Evolutionary conservation across 2,329 filamentous ascomycete species (phyloP).

Genomic region (Aspergillus latus): DNA sequence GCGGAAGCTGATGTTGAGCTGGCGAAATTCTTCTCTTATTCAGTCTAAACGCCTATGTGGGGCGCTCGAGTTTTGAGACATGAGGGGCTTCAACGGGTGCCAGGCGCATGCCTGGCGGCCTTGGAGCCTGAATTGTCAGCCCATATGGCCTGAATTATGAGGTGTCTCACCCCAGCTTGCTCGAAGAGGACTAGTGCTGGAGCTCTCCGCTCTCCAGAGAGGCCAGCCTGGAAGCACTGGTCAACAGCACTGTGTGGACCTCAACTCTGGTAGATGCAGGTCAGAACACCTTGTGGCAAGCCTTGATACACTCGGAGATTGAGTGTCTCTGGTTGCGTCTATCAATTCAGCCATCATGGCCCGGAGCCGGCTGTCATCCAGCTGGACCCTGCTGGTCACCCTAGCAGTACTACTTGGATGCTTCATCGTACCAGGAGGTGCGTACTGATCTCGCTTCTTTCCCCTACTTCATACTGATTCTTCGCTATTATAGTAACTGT

Average conservation of each 20-base stretch:
- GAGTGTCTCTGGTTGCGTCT: conserved; percentile 35
- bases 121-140: conserved; percentile 22
- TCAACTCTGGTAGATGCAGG: conserved; percentile 33
- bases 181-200: conserved; percentile 15
- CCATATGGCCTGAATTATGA: conserved; percentile 11
- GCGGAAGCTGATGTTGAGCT: conserved; percentile 23
- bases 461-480: background rate
- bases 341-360: conserved; percentile 47
- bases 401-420: conserved; percentile 60
- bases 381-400: conserved; percentile 66
- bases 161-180: conserved; percentile 23
- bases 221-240: conserved; percentile 34
- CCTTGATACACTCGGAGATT: conserved; percentile 29
- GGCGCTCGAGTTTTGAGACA: conserved; percentile 19
- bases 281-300: conserved; percentile 23
- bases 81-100: conserved; percentile 2
- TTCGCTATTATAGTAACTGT: conserved; percentile 63
- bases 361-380: conserved; percentile 53
- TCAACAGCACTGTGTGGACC: conserved; percentile 4
- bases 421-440: conserved; percentile 66
- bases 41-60: conserved; percentile 21
- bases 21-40: conserved; percentile 25
- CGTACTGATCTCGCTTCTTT: conserved; percentile 25
- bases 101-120: conserved; percentile 15
- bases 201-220: conserved; percentile 29